A percentile compares a stretch with the other conserved stretches of the same genome.
These are phyloP conservation scores for Globisporangium parvum DNA, from an alignment of 352 stramenopile species.

Conservation along the genomic window DNA sequence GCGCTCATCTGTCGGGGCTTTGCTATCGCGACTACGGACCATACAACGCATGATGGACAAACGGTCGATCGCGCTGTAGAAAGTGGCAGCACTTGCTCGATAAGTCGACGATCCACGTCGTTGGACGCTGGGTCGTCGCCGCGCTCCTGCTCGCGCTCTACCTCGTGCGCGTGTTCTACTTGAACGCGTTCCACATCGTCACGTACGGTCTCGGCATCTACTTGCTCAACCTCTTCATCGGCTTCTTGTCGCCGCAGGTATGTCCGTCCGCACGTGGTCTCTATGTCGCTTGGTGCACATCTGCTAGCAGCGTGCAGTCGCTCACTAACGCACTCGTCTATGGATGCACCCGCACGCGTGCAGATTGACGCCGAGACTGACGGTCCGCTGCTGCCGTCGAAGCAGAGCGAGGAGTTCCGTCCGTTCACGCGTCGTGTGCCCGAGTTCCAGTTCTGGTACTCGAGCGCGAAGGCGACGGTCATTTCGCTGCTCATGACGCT, in stretches of 20 bases:
- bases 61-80: constrained; percentile 24
- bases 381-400: constrained; percentile 86
- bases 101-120: constrained; percentile 96
- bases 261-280: too few species aligned
- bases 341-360: background rate
- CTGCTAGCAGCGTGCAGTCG: too few species aligned
- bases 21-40: too few species aligned
- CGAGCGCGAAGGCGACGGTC: constrained; percentile 82
- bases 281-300: too few species aligned
- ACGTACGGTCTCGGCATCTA: constrained; percentile 99
- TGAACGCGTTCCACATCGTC: constrained; percentile 98
- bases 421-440: constrained; percentile 92
- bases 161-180: constrained; percentile 88
- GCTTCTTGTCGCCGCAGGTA: constrained; percentile 97
- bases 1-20: too few species aligned
- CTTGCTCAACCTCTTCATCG: constrained; percentile 99
- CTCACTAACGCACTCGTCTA: background rate
- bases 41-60: background rate
- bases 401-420: constrained; percentile 87
- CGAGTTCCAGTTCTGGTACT: constrained; percentile 99
- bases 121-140: constrained; percentile 90
- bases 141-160: constrained; percentile 86
- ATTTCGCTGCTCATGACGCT: constrained; percentile 97
- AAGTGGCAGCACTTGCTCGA: constrained; percentile 97
- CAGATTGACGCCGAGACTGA: constrained; percentile 86